Evolutionary conservation across 1,284 basidiomycete species (phyloP).

Genomic region (Irpex sp.): DNA sequence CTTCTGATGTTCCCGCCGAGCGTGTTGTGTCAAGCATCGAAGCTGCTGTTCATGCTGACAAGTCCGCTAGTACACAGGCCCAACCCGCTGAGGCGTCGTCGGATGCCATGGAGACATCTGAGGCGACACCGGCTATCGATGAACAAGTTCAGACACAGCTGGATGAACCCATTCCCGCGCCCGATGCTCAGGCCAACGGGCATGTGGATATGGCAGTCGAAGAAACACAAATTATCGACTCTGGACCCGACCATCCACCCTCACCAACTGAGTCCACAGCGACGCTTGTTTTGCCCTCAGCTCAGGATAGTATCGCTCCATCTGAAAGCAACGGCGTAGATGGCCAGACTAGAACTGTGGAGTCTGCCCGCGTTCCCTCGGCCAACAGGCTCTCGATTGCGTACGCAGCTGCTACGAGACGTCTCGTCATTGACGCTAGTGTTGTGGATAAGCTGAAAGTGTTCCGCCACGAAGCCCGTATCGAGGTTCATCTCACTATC

Average conservation of each 20-base stretch:
- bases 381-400: constrained; percentile 90
- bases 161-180: constrained; percentile 15
- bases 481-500: constrained; percentile 76
- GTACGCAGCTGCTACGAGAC: constrained; percentile 83
- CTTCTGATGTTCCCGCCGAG: constrained; percentile 44
- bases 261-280: constrained; percentile 8
- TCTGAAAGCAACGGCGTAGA: not conserved
- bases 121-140: constrained; percentile 46
- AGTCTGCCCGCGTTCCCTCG: constrained; percentile 42
- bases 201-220: not conserved
- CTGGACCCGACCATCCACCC: constrained; percentile 5
- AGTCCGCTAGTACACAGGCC: constrained; percentile 21
- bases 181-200: constrained; percentile 15
- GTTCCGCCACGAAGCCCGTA: constrained; percentile 77
- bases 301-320: not conserved
- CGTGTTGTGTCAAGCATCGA: constrained; percentile 39
- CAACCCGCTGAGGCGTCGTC: constrained; percentile 23
- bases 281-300: constrained; percentile 5
- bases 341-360: constrained; percentile 18
- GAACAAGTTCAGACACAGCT: constrained; percentile 20
- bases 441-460: constrained; percentile 82
- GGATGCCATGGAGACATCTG: constrained; percentile 40
- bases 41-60: constrained; percentile 18
- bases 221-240: constrained; percentile 9
- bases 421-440: constrained; percentile 87